Evolutionary conservation across 1,139 yeast species (phyloP), one percentile per base, ranked within the genome.

Genomic region (Trichomonascaceae sp.): DNA sequence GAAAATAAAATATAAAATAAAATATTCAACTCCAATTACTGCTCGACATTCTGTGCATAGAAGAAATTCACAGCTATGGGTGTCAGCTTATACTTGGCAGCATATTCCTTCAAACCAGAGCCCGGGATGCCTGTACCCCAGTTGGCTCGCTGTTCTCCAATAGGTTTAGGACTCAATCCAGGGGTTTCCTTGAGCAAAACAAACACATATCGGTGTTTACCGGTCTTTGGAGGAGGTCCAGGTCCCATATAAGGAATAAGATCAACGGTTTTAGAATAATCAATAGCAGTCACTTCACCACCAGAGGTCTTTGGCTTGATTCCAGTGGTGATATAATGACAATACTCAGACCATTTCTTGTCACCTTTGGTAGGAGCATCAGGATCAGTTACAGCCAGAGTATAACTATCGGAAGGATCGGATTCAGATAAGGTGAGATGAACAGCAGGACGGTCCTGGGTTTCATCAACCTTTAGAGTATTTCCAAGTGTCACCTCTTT

Each of bases 331-430:
- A 90, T 74, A 78, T 82, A 88, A 72, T 90, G 97, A 54, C 86
- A 83, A 69, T 76, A 89, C 70, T 90, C 96, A 9, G 95, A 84
- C 95, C 95, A 89, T 66, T 84, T 87, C 63, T 85, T 82, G 67
- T 90, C 96, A 1, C 78, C 76, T 60, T 82, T 79, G 3, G 91
- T 81, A 17, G 97, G 97, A 8, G 96, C 97, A 74, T 90, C 97
- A 1, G 97, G 97, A 68, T 90, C 96, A 2, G 96, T 90, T 61
- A 90, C 63, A 2, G 87, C 87, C 60, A 90, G 72, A 2, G 93
- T 83, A 70, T 85, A 88, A 52, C 75, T 72, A 60, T 83, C 88
- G n/a, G 72, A 67, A 20, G 71, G 66, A 39, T 58, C 57, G 36
- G 54, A 36, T 19, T 73, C 65, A 45, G 62, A 56, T 58, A 84